phyloP scores from a whole-genome alignment of 148 eudicot species.

The Oxyria digyna region DNA sequence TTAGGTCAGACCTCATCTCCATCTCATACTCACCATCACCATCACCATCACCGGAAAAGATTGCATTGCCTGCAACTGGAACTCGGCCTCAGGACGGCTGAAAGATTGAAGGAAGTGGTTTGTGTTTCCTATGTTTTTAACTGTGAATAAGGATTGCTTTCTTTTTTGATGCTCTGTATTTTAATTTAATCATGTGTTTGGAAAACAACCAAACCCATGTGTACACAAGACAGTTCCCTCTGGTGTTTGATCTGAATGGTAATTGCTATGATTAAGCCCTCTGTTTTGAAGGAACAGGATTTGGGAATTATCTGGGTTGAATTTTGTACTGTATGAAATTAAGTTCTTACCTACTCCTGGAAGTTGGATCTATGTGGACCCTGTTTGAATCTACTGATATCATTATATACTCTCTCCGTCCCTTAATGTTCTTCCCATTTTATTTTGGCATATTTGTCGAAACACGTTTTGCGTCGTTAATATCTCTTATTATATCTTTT shows the following conservation, averaged over 20 bases:
- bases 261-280: neutral
- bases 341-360: too few relatives aligned
- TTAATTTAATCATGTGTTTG: neutral
- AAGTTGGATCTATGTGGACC: neutral
- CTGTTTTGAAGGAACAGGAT: neutral
- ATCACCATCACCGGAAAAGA: slow-evolving; percentile 16
- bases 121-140: neutral
- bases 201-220: neutral
- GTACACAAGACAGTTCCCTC: neutral
- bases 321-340: too few relatives aligned
- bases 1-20: slow-evolving; percentile 36
- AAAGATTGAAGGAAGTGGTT: neutral
- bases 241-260: neutral
- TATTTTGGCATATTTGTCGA: too few relatives aligned
- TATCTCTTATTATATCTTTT: too few relatives aligned
- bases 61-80: slow-evolving; percentile 15
- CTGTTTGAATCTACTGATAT: neutral
- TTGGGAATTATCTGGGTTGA: too few relatives aligned
- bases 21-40: slow-evolving; percentile 29
- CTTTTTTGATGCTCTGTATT: neutral
- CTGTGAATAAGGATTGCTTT: slow-evolving; percentile 7
- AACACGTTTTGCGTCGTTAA: too few relatives aligned
- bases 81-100: neutral
- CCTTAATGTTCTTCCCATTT: too few relatives aligned
- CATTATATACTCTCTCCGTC: too few relatives aligned